Percentiles rank a stretch among this genome's conserved stretches.
Evolutionary conservation across 371 early-diverging fungal genomes (phyloP).

Genomic region (Lichtheimia ramosa): DNA sequence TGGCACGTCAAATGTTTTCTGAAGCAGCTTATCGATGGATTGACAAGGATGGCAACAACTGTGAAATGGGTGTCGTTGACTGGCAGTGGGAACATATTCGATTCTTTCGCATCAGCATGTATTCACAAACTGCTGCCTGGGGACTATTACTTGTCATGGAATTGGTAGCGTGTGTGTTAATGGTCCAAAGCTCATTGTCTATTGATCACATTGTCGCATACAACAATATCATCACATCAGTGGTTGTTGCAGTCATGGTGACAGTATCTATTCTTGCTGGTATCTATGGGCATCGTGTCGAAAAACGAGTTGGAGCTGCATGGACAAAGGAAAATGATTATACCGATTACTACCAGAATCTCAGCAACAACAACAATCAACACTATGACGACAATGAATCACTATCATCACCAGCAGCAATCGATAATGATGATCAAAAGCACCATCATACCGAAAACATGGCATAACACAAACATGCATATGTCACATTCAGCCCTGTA

Average conservation of each 20-base stretch:
- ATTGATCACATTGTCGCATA: constrained; percentile 33
- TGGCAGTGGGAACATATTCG: constrained; percentile 31
- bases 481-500: too few relatives aligned
- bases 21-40: constrained; percentile 22
- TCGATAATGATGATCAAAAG: too few relatives aligned
- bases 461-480: too few relatives aligned
- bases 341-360: constrained; percentile 4
- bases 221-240: constrained; percentile 28
- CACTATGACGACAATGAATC: too few relatives aligned
- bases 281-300: background rate
- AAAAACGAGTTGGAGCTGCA: constrained; percentile 5
- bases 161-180: constrained; percentile 32
- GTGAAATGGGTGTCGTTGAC: constrained; percentile 17
- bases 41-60: constrained; percentile 23
- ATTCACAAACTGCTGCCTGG: constrained; percentile 27
- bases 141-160: constrained; percentile 33
- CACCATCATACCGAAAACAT: too few relatives aligned
- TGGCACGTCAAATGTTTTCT: constrained; percentile 36
- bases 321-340: constrained; percentile 16
- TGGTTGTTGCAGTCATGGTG: constrained; percentile 15
- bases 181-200: constrained; percentile 34
- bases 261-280: constrained; percentile 4
- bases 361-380: too few relatives aligned
- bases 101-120: constrained; percentile 25
- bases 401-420: too few relatives aligned